These are phyloP conservation scores for Sabuloglossum arenarium DNA, from an alignment of 495 filamentous ascomycete species.

Conservation along the genomic window DNA sequence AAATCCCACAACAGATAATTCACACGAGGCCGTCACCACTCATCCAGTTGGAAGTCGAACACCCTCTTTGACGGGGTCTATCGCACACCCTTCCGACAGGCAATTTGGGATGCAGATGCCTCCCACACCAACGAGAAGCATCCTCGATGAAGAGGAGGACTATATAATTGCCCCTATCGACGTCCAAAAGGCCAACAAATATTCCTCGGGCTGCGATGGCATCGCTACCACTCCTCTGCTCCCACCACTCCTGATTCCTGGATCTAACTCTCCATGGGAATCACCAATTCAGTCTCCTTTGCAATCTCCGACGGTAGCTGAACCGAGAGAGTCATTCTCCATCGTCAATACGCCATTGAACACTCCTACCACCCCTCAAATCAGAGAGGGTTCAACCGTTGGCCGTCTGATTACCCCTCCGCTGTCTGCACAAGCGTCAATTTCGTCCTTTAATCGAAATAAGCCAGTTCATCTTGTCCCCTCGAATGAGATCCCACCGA, in stretches of 20 bases:
- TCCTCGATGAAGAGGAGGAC: slow-evolving; percentile 35
- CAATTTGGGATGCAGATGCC: slow-evolving; percentile 28
- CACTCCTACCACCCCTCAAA: slow-evolving; percentile 14
- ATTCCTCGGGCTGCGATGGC: slow-evolving; percentile 26
- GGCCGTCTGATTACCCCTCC: slow-evolving; percentile 41
- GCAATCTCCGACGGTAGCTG: slow-evolving; percentile 55
- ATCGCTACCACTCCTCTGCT: slow-evolving; percentile 59
- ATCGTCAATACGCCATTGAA: slow-evolving; percentile 19
- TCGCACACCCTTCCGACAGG: slow-evolving; percentile 8
- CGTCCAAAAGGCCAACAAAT: slow-evolving; percentile 31
- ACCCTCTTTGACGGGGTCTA: slow-evolving; percentile 28
- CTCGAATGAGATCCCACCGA: slow-evolving; percentile 35
- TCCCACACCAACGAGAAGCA: slow-evolving; percentile 40
- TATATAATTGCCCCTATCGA: slow-evolving; percentile 30
- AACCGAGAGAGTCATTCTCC: slow-evolving; percentile 16
- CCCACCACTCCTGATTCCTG: slow-evolving; percentile 52
- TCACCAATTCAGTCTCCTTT: slow-evolving; percentile 47
- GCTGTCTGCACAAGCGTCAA: slow-evolving; percentile 57
- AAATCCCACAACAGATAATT: slow-evolving; percentile 22
- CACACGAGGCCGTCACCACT: background rate
- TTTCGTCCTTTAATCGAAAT: slow-evolving; percentile 45
- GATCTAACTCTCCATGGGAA: slow-evolving; percentile 18
- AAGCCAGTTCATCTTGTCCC: slow-evolving; percentile 21
- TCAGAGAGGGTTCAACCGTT: slow-evolving; percentile 11
- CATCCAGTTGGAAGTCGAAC: slow-evolving; percentile 34